Conservation (phyloP, 2,329 filamentous ascomycete species). For the Podosphaera xanthii region DNA sequence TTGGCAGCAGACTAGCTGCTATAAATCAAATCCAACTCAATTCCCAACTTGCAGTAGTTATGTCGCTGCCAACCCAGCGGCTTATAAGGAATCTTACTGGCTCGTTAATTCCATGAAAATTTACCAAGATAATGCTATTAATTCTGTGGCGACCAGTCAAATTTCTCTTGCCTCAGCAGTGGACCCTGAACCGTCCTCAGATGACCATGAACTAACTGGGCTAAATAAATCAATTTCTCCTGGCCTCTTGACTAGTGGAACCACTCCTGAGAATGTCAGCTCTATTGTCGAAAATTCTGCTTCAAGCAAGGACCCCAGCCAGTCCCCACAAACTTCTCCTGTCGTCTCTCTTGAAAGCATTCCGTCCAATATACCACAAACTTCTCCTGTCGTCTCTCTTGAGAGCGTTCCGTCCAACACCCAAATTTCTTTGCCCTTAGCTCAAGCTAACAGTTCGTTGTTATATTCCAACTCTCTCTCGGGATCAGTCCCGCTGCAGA, state of each 20-base stretch:
- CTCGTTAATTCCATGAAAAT: conserved; percentile 12
- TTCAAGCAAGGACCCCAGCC: not conserved
- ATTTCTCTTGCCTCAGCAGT: not conserved
- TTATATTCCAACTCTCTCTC: not conserved
- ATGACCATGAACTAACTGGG: not conserved
- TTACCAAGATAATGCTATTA: conserved; percentile 4
- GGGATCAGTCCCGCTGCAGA: not conserved
- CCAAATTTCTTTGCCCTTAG: not conserved
- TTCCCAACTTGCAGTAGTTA: conserved; percentile 11
- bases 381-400: not conserved
- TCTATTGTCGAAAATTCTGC: not conserved
- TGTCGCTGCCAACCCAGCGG: conserved; percentile 10
- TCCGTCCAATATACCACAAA: not conserved
- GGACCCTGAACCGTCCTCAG: not conserved
- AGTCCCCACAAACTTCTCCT: not conserved
- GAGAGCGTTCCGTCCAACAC: not conserved
- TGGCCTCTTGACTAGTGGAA: not conserved
- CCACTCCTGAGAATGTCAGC: not conserved
- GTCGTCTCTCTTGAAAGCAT: not conserved
- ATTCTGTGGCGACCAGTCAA: not conserved
- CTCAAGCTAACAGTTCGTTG: not conserved
- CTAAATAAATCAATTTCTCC: not conserved
- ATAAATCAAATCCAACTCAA: conserved; percentile 26
- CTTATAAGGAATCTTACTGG: conserved; percentile 11
- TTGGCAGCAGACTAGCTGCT: conserved; percentile 26